Percentiles rank a stretch among this genome's conserved stretches.
Conservation (phyloP, 352 stramenopile species). For the Globisporangium spinosum region DNA sequence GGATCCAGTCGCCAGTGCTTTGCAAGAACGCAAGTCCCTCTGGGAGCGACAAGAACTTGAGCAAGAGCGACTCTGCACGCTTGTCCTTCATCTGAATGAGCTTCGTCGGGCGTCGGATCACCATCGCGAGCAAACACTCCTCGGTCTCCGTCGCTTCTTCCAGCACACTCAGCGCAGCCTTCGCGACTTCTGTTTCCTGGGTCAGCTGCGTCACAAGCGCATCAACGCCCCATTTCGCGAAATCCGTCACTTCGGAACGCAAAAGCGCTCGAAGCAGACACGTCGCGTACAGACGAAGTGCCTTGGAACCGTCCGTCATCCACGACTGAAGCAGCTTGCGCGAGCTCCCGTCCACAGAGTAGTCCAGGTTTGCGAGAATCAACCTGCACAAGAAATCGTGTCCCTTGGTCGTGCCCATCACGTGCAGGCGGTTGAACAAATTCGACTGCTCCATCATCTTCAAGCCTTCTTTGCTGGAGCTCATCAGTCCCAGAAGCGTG, state of each 20-base stretch:
- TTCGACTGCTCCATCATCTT: slow-evolving; percentile 91
- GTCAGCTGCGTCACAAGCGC: slow-evolving; percentile 81
- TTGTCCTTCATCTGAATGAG: slow-evolving; percentile 81
- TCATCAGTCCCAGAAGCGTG: slow-evolving; percentile 85
- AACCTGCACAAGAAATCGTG: slow-evolving; percentile 88
- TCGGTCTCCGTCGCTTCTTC: slow-evolving; percentile 84
- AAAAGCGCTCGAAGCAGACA: slow-evolving; percentile 78
- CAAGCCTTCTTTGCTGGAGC: slow-evolving; percentile 83
- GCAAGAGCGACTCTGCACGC: slow-evolving; percentile 70
- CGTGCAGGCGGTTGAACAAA: slow-evolving; percentile 83
- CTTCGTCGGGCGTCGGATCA: slow-evolving; percentile 70
- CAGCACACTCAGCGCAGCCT: slow-evolving; percentile 81
- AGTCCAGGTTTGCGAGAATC: slow-evolving; percentile 87
- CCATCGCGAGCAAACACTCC: slow-evolving; percentile 81
- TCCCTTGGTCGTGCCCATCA: slow-evolving; percentile 85
- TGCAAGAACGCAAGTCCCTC: slow-evolving; percentile 79
- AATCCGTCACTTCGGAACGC: slow-evolving; percentile 83
- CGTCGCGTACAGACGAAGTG: slow-evolving; percentile 80
- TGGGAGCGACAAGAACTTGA: slow-evolving; percentile 80
- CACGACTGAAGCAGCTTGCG: slow-evolving; percentile 85
- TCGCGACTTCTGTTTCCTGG: slow-evolving; percentile 82
- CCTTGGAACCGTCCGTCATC: slow-evolving; percentile 85
- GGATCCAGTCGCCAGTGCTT: slow-evolving; percentile 82
- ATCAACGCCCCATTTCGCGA: slow-evolving; percentile 87
- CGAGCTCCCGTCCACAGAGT: slow-evolving; percentile 84